Conservation (phyloP, 805 yeast genomes). For the Metschnikowia arizonensis region DNA sequence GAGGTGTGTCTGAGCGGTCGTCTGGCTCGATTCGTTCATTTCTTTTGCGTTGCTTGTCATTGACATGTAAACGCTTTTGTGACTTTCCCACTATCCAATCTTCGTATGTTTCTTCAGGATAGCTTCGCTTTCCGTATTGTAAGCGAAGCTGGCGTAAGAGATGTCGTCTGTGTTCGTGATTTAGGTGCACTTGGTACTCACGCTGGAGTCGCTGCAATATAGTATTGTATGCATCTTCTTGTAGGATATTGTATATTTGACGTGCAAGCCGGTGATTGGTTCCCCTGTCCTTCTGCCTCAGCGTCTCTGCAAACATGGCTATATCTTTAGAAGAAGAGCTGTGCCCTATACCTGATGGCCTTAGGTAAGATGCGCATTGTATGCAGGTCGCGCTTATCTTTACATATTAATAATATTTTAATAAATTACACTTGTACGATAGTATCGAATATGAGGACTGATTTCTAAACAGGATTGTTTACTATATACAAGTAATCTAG, state of each 20-base stretch:
- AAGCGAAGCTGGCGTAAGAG: conserved; percentile 18
- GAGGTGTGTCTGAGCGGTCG: background rate
- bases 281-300: background rate
- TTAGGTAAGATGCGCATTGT: background rate
- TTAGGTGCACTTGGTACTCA: background rate
- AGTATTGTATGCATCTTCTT: background rate
- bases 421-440: background rate
- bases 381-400: background rate
- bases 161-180: conserved; percentile 8
- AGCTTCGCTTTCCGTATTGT: conserved; percentile 9
- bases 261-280: background rate
- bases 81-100: conserved; percentile 11
- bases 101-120: conserved; percentile 17
- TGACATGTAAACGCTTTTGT: background rate
- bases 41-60: background rate
- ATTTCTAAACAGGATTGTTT: background rate
- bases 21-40: background rate
- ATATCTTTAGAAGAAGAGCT: background rate
- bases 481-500: conserved; percentile 9
- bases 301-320: conserved; percentile 6
- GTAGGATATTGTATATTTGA: background rate
- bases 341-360: background rate
- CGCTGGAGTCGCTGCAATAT: conserved; percentile 1
- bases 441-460: background rate
- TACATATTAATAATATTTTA: too few species aligned